phyloP scores from a whole-genome alignment of 495 filamentous ascomycete species.

The Penicillium verhagenii region DNA sequence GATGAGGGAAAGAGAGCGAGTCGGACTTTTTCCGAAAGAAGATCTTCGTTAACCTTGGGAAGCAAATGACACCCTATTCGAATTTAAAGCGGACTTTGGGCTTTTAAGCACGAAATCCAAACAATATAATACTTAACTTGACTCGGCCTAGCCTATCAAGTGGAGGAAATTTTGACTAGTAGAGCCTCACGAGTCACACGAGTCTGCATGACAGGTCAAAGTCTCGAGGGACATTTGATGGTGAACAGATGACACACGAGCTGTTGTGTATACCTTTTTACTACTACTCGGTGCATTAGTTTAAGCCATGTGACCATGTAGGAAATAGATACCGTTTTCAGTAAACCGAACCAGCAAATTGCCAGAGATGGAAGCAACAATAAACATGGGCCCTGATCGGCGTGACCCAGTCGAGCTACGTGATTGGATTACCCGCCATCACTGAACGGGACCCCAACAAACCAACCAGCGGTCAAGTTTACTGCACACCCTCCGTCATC shows the following conservation, averaged over 20 bases:
- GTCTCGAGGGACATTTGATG: too few relatives aligned
- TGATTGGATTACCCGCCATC: background rate
- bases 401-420: background rate
- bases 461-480: background rate
- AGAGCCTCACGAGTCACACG: too few relatives aligned
- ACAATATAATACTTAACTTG: too few relatives aligned
- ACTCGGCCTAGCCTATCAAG: too few relatives aligned
- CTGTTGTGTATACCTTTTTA: too few relatives aligned
- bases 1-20: background rate
- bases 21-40: background rate
- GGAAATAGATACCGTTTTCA: background rate
- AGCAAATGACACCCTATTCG: background rate
- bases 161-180: too few relatives aligned
- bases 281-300: too few relatives aligned
- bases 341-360: background rate
- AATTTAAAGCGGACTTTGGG: too few relatives aligned
- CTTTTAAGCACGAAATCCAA: too few relatives aligned
- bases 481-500: background rate
- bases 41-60: slow-evolving; percentile 1
- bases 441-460: background rate
- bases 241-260: too few relatives aligned
- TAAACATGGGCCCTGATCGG: background rate
- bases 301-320: too few relatives aligned
- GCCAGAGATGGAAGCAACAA: background rate
- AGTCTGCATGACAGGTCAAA: too few relatives aligned